Conservation (phyloP, 2,329 filamentous ascomycete genomes). For the Pseudogymnoascus sp. region DNA sequence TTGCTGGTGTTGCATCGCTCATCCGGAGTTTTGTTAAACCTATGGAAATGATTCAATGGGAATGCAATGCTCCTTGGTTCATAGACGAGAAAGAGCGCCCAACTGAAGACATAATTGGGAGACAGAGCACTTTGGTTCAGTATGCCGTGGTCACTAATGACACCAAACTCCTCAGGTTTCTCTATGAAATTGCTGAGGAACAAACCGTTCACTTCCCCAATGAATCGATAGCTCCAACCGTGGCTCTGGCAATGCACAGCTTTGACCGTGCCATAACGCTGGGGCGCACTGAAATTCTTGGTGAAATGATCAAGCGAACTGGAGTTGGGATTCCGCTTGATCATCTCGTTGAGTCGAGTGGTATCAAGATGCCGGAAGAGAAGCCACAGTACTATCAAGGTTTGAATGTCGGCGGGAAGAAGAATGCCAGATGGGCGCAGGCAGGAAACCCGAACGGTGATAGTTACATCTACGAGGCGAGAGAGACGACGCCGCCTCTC, state of each 20-base stretch:
- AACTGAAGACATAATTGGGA: not conserved
- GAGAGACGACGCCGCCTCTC: constrained; percentile 46
- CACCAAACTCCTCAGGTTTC: constrained; percentile 24
- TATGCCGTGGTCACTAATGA: constrained; percentile 22
- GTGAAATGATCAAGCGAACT: constrained; percentile 54
- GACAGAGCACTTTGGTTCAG: constrained; percentile 14
- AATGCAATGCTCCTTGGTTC: constrained; percentile 28
- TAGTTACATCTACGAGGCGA: constrained; percentile 33
- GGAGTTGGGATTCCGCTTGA: constrained; percentile 64
- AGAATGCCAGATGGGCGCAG: constrained; percentile 65
- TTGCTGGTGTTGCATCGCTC: constrained; percentile 59
- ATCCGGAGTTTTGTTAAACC: constrained; percentile 58
- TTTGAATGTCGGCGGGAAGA: constrained; percentile 65
- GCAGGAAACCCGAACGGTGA: constrained; percentile 50
- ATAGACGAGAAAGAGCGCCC: constrained; percentile 14
- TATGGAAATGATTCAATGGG: constrained; percentile 39
- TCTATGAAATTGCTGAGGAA: constrained; percentile 22
- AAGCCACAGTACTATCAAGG: constrained; percentile 70
- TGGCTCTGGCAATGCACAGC: constrained; percentile 31
- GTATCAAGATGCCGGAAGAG: constrained; percentile 47
- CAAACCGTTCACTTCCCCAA: constrained; percentile 24
- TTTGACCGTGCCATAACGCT: constrained; percentile 38
- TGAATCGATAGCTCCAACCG: constrained; percentile 30
- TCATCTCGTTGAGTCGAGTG: constrained; percentile 55
- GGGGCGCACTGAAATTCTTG: constrained; percentile 49